A percentile compares a stretch with the other conserved stretches of the same genome.
These are phyloP conservation scores for Stagonosporopsis tanaceti DNA, from an alignment of 2,329 filamentous ascomycete species.

Conservation along the genomic window DNA sequence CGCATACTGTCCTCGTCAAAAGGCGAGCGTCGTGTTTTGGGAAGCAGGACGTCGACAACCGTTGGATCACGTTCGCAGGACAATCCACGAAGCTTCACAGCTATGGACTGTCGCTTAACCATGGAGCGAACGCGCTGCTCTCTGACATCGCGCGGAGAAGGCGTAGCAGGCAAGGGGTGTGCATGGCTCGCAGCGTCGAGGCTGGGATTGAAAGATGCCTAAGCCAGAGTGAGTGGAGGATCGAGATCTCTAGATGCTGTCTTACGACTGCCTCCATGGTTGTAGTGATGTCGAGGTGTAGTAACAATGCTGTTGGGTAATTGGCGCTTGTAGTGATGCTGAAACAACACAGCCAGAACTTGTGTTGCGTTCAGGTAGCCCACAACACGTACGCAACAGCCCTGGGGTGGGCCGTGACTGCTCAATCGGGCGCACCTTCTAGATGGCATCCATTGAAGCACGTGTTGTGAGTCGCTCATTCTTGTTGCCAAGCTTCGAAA, in stretches of 20 bases:
- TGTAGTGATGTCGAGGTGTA: neutral
- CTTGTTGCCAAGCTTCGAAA: conserved; percentile 96
- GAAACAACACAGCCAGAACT: neutral
- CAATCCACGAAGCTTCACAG: conserved; percentile 30
- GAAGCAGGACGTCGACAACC: conserved; percentile 29
- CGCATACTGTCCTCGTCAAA: conserved; percentile 20
- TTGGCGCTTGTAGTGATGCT: conserved; percentile 5
- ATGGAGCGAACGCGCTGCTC: conserved; percentile 14
- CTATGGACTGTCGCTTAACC: conserved; percentile 19
- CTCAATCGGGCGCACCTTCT: conserved; percentile 12
- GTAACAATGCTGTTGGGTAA: conserved; percentile 18
- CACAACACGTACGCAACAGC: neutral
- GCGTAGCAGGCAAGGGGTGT: conserved; percentile 23
- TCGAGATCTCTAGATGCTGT: too few species aligned
- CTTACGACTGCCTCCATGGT: conserved; percentile 1
- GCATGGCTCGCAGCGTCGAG: conserved; percentile 17
- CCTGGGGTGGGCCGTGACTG: neutral
- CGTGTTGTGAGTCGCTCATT: conserved; percentile 84
- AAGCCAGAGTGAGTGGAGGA: neutral
- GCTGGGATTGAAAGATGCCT: conserved; percentile 14
- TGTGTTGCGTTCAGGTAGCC: neutral
- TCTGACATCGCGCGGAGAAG: neutral
- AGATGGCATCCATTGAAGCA: conserved; percentile 61
- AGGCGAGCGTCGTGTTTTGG: conserved; percentile 34
- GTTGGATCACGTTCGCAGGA: conserved; percentile 16